Base-by-base conservation (phyloP, 805 yeast genomes). In the Ogataea pilisensis region DNA sequence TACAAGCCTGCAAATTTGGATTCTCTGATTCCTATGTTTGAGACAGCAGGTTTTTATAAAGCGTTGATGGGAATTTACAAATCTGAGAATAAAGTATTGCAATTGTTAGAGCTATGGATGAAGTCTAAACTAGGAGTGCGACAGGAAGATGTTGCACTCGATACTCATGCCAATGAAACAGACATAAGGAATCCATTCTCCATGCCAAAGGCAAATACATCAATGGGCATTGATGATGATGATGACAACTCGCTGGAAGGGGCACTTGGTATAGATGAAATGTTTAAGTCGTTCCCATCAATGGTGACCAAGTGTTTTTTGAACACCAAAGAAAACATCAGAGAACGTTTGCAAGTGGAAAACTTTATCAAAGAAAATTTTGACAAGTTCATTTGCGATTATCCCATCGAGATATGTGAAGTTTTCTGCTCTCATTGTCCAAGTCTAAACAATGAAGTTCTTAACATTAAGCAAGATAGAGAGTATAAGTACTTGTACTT, bases 21-120 rank as follows among this genome's bases (percentile, higher is more conserved):
- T 2, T 61, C 60, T 17, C 58, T 87, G 32, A 58, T 80, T 8
- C 69, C 69, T 14, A 65, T 72, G 35, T 66, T 86, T 38, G 72
- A 72, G 36, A 66, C 72, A 24, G 80, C 79, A 1, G 70, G 73
- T 12, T 85, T 76, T 54, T 71, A 68, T 51, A 68, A 74, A 30
- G 88, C 83, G 0, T 64, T 88, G 34, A 68, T 80, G 42, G 66
- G 72, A 36, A 50, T 85, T 3, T 84, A 80, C 54, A 61, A 73
- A 31, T 59, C 73, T 1, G 82, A 80, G 44, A 70, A 73, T 16
- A 70, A 65, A 37, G 75, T 67, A 44, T 61, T 77, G 2, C 72
- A 80, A 42, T 72, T 82, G 0, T 58, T 84, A 31, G 72, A 73
- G 37, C 63, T 78, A 1, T 76, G 86, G 81, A 44, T 78, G 19